Evolutionary conservation across 176 grass and related monocot species (phyloP).

Genomic region (Canna indica): DNA sequence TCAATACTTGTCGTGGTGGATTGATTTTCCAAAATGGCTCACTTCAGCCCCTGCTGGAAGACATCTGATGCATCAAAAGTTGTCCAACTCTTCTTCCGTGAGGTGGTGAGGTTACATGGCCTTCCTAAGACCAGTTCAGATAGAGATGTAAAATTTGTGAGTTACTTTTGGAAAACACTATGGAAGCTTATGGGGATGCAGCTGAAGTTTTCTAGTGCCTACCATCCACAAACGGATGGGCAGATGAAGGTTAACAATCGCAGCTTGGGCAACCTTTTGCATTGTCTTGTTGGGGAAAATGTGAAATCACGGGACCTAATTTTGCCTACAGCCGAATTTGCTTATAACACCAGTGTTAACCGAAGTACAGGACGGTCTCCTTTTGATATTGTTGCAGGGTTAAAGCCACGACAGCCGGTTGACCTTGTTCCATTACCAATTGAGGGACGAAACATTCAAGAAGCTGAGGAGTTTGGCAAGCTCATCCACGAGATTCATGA

Average conservation of each 20-base stretch:
- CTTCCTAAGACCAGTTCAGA: not conserved
- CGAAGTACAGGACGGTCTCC: not conserved
- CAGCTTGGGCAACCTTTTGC: not conserved
- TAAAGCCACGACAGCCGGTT: not conserved
- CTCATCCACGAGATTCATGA: not conserved
- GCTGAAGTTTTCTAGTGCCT: not conserved
- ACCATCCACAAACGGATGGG: not conserved
- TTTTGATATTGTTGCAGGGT: not conserved
- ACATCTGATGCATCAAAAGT: not conserved
- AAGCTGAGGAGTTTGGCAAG: too few species aligned
- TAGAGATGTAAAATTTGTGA: too few species aligned
- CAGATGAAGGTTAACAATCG: not conserved
- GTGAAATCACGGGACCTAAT: not conserved
- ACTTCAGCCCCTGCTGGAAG: not conserved
- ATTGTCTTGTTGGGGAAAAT: not conserved
- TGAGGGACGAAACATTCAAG: not conserved
- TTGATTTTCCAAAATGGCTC: not conserved
- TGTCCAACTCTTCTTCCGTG: not conserved
- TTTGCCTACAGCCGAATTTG: not conserved
- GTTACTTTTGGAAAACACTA: not conserved
- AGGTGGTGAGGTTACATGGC: not conserved
- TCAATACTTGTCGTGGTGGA: not conserved
- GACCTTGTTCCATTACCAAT: not conserved
- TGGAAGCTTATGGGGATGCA: not conserved
- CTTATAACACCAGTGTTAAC: not conserved